phyloP scores from a whole-genome alignment of 441 rosid genomes.

The Lepidium campestre region DNA sequence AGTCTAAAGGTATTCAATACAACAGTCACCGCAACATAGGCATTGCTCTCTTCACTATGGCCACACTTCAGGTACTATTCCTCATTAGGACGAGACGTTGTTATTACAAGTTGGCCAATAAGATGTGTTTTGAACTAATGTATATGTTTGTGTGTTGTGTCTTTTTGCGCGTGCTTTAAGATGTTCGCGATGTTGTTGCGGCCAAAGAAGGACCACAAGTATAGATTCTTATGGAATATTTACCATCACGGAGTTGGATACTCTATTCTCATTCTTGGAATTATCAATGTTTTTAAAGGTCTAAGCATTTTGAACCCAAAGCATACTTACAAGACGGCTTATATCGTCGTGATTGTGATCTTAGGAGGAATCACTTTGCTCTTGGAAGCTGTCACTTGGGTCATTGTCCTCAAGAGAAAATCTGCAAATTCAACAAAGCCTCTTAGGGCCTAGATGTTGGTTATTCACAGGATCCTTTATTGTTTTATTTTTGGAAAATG shows the following conservation, averaged over 20 bases:
- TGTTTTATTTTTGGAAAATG: neutral
- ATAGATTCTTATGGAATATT: slow-evolving; percentile 51
- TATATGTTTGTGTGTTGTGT: slow-evolving; percentile 7
- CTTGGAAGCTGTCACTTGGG: slow-evolving; percentile 57
- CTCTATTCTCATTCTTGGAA: slow-evolving; percentile 40
- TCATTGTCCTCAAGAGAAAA: slow-evolving; percentile 45
- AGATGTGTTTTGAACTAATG: neutral
- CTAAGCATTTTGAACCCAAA: slow-evolving; percentile 41
- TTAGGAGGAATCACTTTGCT: slow-evolving; percentile 46
- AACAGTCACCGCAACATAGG: slow-evolving; percentile 48
- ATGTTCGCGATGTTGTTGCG: slow-evolving; percentile 54
- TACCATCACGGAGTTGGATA: slow-evolving; percentile 65
- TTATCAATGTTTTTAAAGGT: slow-evolving; percentile 59
- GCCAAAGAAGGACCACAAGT: slow-evolving; percentile 69
- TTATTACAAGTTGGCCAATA: neutral
- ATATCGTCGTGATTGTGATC: slow-evolving; percentile 30
- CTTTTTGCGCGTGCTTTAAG: slow-evolving; percentile 22
- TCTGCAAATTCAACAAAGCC: slow-evolving; percentile 46
- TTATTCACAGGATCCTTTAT: neutral
- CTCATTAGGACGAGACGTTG: neutral
- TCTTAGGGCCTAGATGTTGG: neutral
- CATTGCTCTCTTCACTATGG: slow-evolving; percentile 46
- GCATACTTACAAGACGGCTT: slow-evolving; percentile 41
- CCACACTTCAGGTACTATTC: slow-evolving; percentile 53
- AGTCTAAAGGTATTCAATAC: slow-evolving; percentile 31